Base-by-base conservation (phyloP, 768 basidiomycete species). In the Fomitopsis serialis region DNA sequence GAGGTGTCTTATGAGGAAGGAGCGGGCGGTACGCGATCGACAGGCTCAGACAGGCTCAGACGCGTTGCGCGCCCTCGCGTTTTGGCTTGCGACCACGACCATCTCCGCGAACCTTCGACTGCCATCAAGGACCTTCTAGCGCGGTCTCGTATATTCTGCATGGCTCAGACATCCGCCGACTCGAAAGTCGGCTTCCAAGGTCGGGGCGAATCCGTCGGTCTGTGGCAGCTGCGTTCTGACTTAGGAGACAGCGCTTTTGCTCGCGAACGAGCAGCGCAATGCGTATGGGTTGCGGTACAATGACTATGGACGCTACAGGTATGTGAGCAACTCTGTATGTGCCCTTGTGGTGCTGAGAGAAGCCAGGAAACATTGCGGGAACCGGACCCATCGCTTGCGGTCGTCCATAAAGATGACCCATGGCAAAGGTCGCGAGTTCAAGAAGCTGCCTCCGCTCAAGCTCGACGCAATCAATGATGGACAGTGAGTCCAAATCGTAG, bases 261-360 rank as follows among this genome's bases (percentile, higher is more conserved):
- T 92, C 49, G 83, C 82, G 36, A 94, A 95, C 66, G 87, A 92
- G 65, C 92, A 97, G 64, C 84, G 96, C 52, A 92, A 78, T 58
- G 84, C 89, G 3, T 96, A 95, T 68, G 96, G 96, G 6, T 72
- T 97, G 57, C 84, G 95, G 57, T 94, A 92, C 66, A 90, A 87
- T 63, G 95, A 98, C 66, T 87, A 84, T 68, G 73, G 77, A 50
- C 84, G 94, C 48, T 98, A 98, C 72, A 78, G 87, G 91, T 90
- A 51, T 46, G n/a, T n/a, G 76, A 44, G 40, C 34, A 52, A 23
- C 25, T 11, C 29, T 5, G 5, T 32, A 32, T 32, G 25, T 9
- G 29, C 17, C 7, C 19, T 10, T 25, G 24, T 6, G 15, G 15
- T 42, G 11, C 40, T 22, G 29, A 32, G 29, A 5, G 11, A 32